Base-by-base conservation (phyloP, 139 green algal species). In the Chlamydomonas sp. region DNA sequence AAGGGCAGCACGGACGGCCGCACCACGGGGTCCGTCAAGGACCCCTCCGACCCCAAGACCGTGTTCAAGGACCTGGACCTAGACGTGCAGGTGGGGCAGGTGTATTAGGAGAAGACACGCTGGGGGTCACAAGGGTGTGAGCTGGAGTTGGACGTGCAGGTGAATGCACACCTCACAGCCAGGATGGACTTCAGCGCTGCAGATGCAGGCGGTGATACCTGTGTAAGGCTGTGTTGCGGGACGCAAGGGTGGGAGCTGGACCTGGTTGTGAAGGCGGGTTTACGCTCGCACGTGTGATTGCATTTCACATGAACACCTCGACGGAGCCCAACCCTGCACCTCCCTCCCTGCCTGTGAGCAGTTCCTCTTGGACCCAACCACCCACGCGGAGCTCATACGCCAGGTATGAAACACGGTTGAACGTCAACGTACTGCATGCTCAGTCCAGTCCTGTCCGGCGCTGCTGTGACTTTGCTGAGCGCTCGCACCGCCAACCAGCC, bases 51-150 rank as follows among this genome's bases (percentile, higher is more conserved):
- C 76, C 73, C 80, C 64, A 93, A 93, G 76, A 87, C 79, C 18
- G 85, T 93, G n/a, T 91, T 89, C 61, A 99, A 99, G 90, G 97
- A 99, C 93, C 94, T 99, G 18, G 97, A 99, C 77, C 91, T 99
- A 71, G 92, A 96, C 77, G 75, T 95, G 64, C 83, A 88, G 83
- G 73, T 88, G 74, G 49, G 57, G 75, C 5, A 78, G 4, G 72
- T 6, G 60, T 57, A 59, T 18, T 18, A 9, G 69, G 20, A 31
- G 69, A 7, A 18, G 69, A 76, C 16, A n/a, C 8, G 69, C 69
- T 7, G 15, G 17, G 14, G 16, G 16, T 1, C 69, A 14, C 14
- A 76, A 69, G 64, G 9, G 8, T 69, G 64, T 69, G 9, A 69
- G 12, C 12, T 69, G 12, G 31, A 49, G 31, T 49, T 49, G 31